phyloP scores from a whole-genome alignment of 805 yeast species.

The Candida pseudoglaebosa region DNA sequence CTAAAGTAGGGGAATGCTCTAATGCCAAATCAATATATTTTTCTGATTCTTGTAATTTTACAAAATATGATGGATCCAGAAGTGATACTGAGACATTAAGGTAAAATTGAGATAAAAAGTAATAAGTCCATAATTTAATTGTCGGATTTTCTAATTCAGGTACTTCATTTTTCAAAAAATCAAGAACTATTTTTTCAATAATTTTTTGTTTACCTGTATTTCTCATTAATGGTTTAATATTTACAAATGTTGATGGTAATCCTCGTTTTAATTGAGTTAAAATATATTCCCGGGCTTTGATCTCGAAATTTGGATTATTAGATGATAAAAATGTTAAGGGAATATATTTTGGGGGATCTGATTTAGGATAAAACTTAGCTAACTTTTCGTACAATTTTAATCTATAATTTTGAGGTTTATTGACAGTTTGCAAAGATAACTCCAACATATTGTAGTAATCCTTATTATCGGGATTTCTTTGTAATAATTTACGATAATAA shows the following conservation, averaged over 20 bases:
- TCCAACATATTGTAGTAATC: slow-evolving; percentile 67
- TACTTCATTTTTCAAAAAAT: slow-evolving; percentile 36
- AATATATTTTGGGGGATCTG: slow-evolving; percentile 74
- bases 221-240: slow-evolving; percentile 75
- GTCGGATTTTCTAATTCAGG: slow-evolving; percentile 37
- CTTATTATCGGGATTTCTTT: slow-evolving; percentile 81
- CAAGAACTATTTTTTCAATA: slow-evolving; percentile 52
- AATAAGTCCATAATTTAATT: slow-evolving; percentile 62
- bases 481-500: slow-evolving; percentile 63
- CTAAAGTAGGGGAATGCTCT: slow-evolving; percentile 74
- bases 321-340: slow-evolving; percentile 73
- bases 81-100: too few species aligned
- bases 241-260: slow-evolving; percentile 86
- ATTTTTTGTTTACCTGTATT: slow-evolving; percentile 34
- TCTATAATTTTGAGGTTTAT: slow-evolving; percentile 44
- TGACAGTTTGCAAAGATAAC: slow-evolving; percentile 50
- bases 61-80: too few species aligned
- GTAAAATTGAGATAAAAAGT: slow-evolving; percentile 76
- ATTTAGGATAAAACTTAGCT: slow-evolving; percentile 68
- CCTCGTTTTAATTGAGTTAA: slow-evolving; percentile 65
- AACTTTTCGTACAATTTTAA: slow-evolving; percentile 62
- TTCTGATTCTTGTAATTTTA: slow-evolving; percentile 57
- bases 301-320: slow-evolving; percentile 42
- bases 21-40: slow-evolving; percentile 59
- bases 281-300: slow-evolving; percentile 52